Evolutionary conservation across 1,284 basidiomycete genomes (phyloP), one percentile per base, ranked within the genome.

Genomic region (Boletus subluridellus): DNA sequence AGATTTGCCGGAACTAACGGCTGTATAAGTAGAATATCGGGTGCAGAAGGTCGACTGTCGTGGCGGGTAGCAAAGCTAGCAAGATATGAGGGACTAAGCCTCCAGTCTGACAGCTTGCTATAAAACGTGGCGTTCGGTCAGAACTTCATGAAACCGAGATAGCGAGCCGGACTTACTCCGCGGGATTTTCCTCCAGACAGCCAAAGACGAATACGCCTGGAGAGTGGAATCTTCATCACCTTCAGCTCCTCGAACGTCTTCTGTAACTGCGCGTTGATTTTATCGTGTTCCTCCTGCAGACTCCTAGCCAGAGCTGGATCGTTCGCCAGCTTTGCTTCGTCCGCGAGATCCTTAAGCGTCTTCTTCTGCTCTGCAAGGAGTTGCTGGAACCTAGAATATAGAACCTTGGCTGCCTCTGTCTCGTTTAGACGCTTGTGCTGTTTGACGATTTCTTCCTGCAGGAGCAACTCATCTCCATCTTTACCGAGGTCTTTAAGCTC

Each of bases 371-470:
- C 65, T 14, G 8, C 35, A 10, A 67, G 66, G 37, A 67, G 56
- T 11, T 49, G 48, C 46, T 70, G 64, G 26, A 54, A 50, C 6
- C 55, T 65, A 42, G 55, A 63, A 11, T 67, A 60, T 5, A 68
- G 11, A n/a, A 59, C 32, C 37, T 63, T 65, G 4, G 50, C 66
- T 3, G 68, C 66, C 49, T 62, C 62, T 5, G 68, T 67, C 45
- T 70, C 66, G 21, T 60, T 62, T 6, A 67, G 45, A 17, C 41
- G 52, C 39, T 57, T 67, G 9, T 51, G 21, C 14, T 57, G 59
- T 8, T 52, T 49, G 21, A 67, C 58, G 5, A 67, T 53, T 26
- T 70, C 66, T 56, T 70, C 65, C 34, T 68, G 66, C 12, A 68
- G 38, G 4, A 68, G 59, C 1, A 67, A 44, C 10, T 57, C 54